Base-by-base conservation (phyloP, 1,139 yeast species). In the Kluyveromyces marxianus region DNA sequence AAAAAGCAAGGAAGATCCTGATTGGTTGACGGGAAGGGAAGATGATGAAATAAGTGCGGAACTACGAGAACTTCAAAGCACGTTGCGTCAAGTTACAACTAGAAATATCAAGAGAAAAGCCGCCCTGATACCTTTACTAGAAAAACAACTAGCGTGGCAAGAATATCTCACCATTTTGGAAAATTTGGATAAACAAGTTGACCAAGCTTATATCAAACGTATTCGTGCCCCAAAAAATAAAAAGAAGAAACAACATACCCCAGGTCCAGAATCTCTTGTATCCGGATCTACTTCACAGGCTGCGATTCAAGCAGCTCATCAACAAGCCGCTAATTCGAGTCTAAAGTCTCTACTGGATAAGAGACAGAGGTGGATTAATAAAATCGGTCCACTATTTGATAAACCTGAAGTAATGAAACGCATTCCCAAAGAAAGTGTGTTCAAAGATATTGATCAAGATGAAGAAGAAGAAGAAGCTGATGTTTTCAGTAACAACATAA, bases 1-100 rank as follows among this genome's bases (percentile, higher is more conserved):
- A 35, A 56, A 54, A 31, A 51, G 54, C 24, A 54, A 54, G 25
- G 64, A 58, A 29, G 75, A 66, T 31, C 69, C 70, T 2, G 69
- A 69, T 63, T 90, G 97, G 97, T 69, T 83, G 26, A 74, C 76
- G 46, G 82, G 84, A 40, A 75, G 84, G 52, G 97, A 94, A 62
- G 99, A 94, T 64, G 98, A 94, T 65, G 98, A 94, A 64, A 80
- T 94, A 5, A 83, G 95, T 53, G 81, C 84, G 0, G 97, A 92
- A 59, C 70, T 92, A 51, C 72, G 98, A 50, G 65, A 68, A 26
- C 68, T 90, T 44, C 97, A 94, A 60, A 69, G 70, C 40, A 81
- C 85, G 50, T 69, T 94, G 48, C 77, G 75, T 50, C 76, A 73
- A 29, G 81, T 83, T 0, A 76, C 82, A 3, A 71, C 69, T 29